Conservation (phyloP, 768 basidiomycete species). For the Rossbeevera mucosa region DNA sequence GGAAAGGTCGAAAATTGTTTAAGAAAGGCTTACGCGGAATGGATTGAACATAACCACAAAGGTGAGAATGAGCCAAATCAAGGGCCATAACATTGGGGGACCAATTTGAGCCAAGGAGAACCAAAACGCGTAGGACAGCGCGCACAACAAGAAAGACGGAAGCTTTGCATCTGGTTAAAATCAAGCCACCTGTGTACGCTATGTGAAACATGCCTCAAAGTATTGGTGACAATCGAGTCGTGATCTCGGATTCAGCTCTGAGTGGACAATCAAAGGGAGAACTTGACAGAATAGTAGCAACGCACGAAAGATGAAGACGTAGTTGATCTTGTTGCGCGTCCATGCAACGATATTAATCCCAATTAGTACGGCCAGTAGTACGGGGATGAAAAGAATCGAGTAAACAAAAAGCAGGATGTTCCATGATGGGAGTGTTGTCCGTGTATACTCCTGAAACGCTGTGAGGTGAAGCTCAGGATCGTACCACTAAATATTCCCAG, state of each 20-base stretch:
- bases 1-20: not conserved
- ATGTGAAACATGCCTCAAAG: slow-evolving; percentile 45
- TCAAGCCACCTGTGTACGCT: not conserved
- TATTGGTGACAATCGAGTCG: slow-evolving; percentile 78
- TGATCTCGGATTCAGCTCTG: slow-evolving; percentile 67
- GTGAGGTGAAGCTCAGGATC: not conserved
- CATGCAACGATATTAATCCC: slow-evolving; percentile 83
- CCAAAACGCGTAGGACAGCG: slow-evolving; percentile 79
- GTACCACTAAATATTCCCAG: not conserved
- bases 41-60: slow-evolving; percentile 68
- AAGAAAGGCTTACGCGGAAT: slow-evolving; percentile 45
- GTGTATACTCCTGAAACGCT: slow-evolving; percentile 57
- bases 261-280: slow-evolving; percentile 4
- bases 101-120: slow-evolving; percentile 72
- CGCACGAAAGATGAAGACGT: slow-evolving; percentile 86
- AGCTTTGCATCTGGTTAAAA: slow-evolving; percentile 42
- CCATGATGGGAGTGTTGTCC: slow-evolving; percentile 60
- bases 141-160: slow-evolving; percentile 72
- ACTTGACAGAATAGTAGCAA: not conserved
- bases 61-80: slow-evolving; percentile 72
- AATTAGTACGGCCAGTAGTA: slow-evolving; percentile 70
- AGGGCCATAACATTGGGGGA: slow-evolving; percentile 70
- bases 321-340: slow-evolving; percentile 77
- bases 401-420: slow-evolving; percentile 75
- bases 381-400: slow-evolving; percentile 65